Evolutionary conservation across 2,329 filamentous ascomycete genomes (phyloP).

Genomic region (Graphilbum sp.): DNA sequence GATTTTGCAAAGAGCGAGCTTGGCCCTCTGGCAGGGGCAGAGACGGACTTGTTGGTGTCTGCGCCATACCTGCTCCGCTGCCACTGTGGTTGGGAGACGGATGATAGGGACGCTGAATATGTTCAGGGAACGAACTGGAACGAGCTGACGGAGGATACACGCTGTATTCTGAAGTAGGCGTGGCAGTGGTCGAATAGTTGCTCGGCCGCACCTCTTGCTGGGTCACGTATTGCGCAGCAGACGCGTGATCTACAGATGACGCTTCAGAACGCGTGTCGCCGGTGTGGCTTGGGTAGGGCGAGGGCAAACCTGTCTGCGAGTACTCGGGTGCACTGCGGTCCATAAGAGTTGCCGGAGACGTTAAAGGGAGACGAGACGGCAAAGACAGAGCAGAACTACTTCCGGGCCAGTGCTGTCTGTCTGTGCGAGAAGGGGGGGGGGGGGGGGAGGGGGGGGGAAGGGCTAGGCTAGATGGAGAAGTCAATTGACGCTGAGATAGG

Average conservation of each 20-base stretch:
- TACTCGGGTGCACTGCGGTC: slow-evolving; percentile 55
- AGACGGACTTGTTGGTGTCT: slow-evolving; percentile 95
- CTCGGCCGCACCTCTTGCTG: slow-evolving; percentile 57
- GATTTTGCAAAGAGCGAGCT: slow-evolving; percentile 48
- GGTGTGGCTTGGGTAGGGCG: slow-evolving; percentile 50
- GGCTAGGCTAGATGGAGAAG: background rate
- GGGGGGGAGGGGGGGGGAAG: background rate
- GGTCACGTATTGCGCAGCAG: slow-evolving; percentile 78
- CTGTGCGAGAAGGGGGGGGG: background rate
- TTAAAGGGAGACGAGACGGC: slow-evolving; percentile 1
- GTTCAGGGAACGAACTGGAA: slow-evolving; percentile 74
- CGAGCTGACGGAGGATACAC: slow-evolving; percentile 60
- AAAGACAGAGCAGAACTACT: slow-evolving; percentile 6
- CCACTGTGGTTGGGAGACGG: slow-evolving; percentile 57
- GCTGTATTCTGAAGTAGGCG: slow-evolving; percentile 79
- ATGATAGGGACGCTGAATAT: slow-evolving; percentile 73
- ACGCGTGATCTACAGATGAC: slow-evolving; percentile 73
- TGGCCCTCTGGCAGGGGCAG: slow-evolving; percentile 77
- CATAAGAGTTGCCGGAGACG: slow-evolving; percentile 26
- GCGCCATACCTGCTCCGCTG: slow-evolving; percentile 80
- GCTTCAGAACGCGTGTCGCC: slow-evolving; percentile 69
- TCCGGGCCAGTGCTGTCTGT: slow-evolving; percentile 3
- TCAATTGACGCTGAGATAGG: background rate
- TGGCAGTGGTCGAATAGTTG: slow-evolving; percentile 61
- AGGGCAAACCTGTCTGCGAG: slow-evolving; percentile 77